Base-by-base conservation (phyloP, 1,139 yeast genomes). In the Hansenula lynferdii region DNA sequence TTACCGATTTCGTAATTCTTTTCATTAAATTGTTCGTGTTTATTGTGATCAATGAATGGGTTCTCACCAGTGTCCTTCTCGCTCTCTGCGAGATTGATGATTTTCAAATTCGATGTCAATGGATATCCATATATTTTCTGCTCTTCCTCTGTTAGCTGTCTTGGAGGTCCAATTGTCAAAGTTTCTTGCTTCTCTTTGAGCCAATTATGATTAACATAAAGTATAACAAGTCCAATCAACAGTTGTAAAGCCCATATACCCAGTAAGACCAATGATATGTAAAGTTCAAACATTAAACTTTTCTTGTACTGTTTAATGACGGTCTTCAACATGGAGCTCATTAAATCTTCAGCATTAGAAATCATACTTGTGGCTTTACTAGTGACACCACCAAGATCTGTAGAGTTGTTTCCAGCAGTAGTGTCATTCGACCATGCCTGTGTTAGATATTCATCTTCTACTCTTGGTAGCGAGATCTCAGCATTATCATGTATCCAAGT, bases 401-500 rank as follows among this genome's bases (percentile, higher is more conserved):
- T 8, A 32, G 22, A 17, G 8, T 11, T 10, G 9, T 10, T 12
- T n/a, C 31, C 12, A 7, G 28, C 8, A 20, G 15, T 17, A 14
- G 36, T 19, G 14, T 37, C 9, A 40, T 35, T 18, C 16, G 29
- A 6, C 42, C 14, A 52, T 28, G 1, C 58, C 46, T 28, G 44
- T 7, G 50, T 27, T 2, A 67, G 42, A 10, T 59, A 61, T 2
- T 57, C 46, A 2, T 60, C 56, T 39, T 66, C 58, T 9, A 77
- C 58, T 25, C 68, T 52, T 0, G 97, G 96, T 1, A 90, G 55
- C 0, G 64, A 47, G 2, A 90, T 62, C 14, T 75, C 66, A 3
- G 90, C 70, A 47, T 85, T 69, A 25, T 79, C 65, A 49, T 83
- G 70, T 3, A 90, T 64, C 97, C 97, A 92, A 1, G 80, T 72